Evolutionary conservation across 192 early-diverging fungal genomes (phyloP).

Genomic region (Coemansia sp.): DNA sequence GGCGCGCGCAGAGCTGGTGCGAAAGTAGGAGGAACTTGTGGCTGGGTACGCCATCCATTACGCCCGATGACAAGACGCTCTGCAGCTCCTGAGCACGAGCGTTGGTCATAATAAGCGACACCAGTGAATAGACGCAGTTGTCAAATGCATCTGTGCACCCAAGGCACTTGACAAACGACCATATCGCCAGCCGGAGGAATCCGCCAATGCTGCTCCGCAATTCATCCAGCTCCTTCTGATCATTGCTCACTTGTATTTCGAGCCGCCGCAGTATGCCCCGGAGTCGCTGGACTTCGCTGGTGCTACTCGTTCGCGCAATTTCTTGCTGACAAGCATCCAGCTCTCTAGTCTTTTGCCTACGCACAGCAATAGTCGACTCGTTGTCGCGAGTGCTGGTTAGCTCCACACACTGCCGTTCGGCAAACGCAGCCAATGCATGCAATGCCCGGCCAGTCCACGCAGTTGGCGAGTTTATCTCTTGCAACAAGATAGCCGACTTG

Average conservation of each 20-base stretch:
- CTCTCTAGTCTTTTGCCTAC: slow-evolving; percentile 47
- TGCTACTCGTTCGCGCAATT: slow-evolving; percentile 13
- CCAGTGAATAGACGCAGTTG: slow-evolving; percentile 38
- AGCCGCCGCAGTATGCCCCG: slow-evolving; percentile 33
- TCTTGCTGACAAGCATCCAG: slow-evolving; percentile 40
- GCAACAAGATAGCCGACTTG: slow-evolving; percentile 37
- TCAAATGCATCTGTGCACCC: slow-evolving; percentile 40
- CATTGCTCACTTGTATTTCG: slow-evolving; percentile 38
- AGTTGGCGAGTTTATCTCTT: slow-evolving; percentile 25
- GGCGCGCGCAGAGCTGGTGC: slow-evolving; percentile 52
- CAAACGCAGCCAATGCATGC: slow-evolving; percentile 48
- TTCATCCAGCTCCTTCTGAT: slow-evolving; percentile 36
- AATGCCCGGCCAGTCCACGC: slow-evolving; percentile 50
- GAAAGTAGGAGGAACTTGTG: slow-evolving; percentile 51
- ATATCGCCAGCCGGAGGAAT: slow-evolving; percentile 42
- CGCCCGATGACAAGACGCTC: slow-evolving; percentile 9
- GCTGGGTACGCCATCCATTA: slow-evolving; percentile 39
- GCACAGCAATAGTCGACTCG: slow-evolving; percentile 39
- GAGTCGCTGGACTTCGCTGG: slow-evolving; percentile 20
- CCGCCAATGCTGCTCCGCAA: slow-evolving; percentile 35
- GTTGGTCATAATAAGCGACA: slow-evolving; percentile 48
- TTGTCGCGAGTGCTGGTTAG: slow-evolving; percentile 31
- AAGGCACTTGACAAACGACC: slow-evolving; percentile 47
- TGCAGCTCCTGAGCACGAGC: slow-evolving; percentile 36
- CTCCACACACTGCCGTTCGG: slow-evolving; percentile 48